These are phyloP conservation scores for Colletotrichum sp. DNA, from an alignment of 2,329 filamentous ascomycete genomes.

Conservation along the genomic window DNA sequence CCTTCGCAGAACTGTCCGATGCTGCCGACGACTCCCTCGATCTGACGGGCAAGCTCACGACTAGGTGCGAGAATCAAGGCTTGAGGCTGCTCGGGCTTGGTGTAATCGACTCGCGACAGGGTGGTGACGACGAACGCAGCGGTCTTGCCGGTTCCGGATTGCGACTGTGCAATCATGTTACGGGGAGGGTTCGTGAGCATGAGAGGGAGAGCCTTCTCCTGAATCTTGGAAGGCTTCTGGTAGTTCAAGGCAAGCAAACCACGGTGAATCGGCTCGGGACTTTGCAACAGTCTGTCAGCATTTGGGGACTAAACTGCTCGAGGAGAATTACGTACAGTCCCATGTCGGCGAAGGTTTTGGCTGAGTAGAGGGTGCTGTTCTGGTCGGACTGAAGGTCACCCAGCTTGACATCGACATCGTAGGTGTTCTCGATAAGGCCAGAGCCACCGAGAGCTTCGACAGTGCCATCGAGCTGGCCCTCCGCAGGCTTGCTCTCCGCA, in stretches of 20 bases:
- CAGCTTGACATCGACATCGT: slow-evolving; percentile 91
- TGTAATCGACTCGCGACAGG: slow-evolving; percentile 82
- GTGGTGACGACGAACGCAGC: slow-evolving; percentile 95
- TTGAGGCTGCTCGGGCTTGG: slow-evolving; percentile 73
- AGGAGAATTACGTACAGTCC: slow-evolving; percentile 68
- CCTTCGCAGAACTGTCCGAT: slow-evolving; percentile 86
- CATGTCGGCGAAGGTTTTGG: slow-evolving; percentile 83
- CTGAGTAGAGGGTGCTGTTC: slow-evolving; percentile 86
- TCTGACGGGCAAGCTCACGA: slow-evolving; percentile 93
- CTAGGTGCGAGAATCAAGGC: slow-evolving; percentile 90
- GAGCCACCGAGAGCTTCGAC: slow-evolving; percentile 49
- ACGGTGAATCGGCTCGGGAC: slow-evolving; percentile 67
- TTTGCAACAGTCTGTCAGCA: slow-evolving; percentile 5
- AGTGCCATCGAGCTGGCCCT: slow-evolving; percentile 39
- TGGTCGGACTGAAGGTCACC: slow-evolving; percentile 87
- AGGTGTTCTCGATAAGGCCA: slow-evolving; percentile 72
- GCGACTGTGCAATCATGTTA: slow-evolving; percentile 98
- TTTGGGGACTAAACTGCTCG: background rate
- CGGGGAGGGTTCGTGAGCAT: slow-evolving; percentile 84
- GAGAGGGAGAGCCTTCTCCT: slow-evolving; percentile 91
- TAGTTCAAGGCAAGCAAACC: slow-evolving; percentile 85
- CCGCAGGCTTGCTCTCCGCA: slow-evolving; percentile 14
- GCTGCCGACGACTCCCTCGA: slow-evolving; percentile 79
- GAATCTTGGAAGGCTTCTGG: slow-evolving; percentile 95
- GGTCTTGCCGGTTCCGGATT: slow-evolving; percentile 98